phyloP scores from a whole-genome alignment of 805 yeast genomes.

The Brettanomyces nanus region DNA sequence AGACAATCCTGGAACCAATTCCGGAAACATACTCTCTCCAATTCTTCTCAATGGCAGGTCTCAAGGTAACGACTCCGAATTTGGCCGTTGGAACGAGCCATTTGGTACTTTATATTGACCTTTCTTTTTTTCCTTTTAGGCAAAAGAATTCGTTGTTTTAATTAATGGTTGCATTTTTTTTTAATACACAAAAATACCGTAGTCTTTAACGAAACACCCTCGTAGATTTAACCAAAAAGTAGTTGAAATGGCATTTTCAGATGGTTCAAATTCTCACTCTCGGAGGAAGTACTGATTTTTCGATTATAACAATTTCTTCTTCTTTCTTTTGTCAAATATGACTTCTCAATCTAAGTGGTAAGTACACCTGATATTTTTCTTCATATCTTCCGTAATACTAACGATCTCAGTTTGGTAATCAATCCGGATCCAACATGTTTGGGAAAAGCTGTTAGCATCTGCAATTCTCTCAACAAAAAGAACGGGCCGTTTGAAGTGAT shows the following conservation, averaged over 20 bases:
- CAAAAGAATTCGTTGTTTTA: too few relatives aligned
- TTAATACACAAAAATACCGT: too few relatives aligned
- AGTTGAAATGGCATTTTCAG: too few relatives aligned
- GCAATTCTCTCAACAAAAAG: constrained; percentile 41
- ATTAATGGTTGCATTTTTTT: too few relatives aligned
- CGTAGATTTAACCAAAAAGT: too few relatives aligned
- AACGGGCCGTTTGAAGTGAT: constrained; percentile 62
- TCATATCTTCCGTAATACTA: neutral
- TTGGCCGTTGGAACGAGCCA: constrained; percentile 23
- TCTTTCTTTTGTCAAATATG: too few relatives aligned
- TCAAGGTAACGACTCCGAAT: constrained; percentile 9
- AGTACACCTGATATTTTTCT: neutral
- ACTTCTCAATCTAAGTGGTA: constrained; percentile 7
- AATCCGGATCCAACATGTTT: constrained; percentile 36
- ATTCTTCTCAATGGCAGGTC: constrained; percentile 20
- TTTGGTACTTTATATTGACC: constrained; percentile 27
- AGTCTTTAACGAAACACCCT: too few relatives aligned
- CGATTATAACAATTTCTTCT: too few relatives aligned
- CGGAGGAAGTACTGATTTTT: too few relatives aligned
- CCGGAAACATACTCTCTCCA: constrained; percentile 27
- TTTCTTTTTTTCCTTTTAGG: too few relatives aligned
- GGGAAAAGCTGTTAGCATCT: constrained; percentile 35
- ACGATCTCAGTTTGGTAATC: constrained; percentile 28
- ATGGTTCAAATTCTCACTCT: too few relatives aligned
- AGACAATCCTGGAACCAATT: constrained; percentile 43